Evolutionary conservation across 106 monocot species (phyloP), one percentile per base, ranked within the genome.

Genomic region (Xerophyta viscosa): DNA sequence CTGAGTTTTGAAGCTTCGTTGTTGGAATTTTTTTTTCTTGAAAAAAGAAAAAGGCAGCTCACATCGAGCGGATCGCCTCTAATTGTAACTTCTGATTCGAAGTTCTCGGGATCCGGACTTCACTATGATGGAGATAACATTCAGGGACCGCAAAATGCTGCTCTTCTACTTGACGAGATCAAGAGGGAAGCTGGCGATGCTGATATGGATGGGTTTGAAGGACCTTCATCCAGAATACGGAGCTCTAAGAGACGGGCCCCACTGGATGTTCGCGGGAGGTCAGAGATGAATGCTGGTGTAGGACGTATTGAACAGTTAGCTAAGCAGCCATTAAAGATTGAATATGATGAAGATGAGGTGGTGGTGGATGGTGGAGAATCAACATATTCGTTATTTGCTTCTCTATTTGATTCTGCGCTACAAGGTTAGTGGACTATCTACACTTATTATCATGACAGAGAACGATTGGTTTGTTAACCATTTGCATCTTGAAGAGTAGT

Each of bases 391-490:
- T 60, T 86, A 43, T 98, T 90, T 70, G 76, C 85, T 14, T 86
- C 98, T 52, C 86, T 98, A 27, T 60, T 98, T 71, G 98, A 98
- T 59, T 90, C 85, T 45, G 90, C 98, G 50, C 70, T 98, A 56
- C 98, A 90, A 79, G 98, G 98, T 90, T 68, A 28, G 61, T 51
- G 25, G 1, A 18, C 53, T 33, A 12, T 27, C 23, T 56, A 46
- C 33, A 36, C 33, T 36, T 36, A 6, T 36, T 6, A 36, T 36
- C 7, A 6, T 36, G 33, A 6, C 33, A 36, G 5, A 11, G 33
- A 6, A 11, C 33, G 11, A 6, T 36, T 6, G 5, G 5, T 36
- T 6, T 6, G 11, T 5, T 36, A 36, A 36, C 5, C 33, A 36
- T 36, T 36, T 36, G n/a, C n/a, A n/a, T n/a, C n/a, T n/a, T n/a